phyloP scores from a whole-genome alignment of 2,329 filamentous ascomycete species.

The Fusarium circinatum region DNA sequence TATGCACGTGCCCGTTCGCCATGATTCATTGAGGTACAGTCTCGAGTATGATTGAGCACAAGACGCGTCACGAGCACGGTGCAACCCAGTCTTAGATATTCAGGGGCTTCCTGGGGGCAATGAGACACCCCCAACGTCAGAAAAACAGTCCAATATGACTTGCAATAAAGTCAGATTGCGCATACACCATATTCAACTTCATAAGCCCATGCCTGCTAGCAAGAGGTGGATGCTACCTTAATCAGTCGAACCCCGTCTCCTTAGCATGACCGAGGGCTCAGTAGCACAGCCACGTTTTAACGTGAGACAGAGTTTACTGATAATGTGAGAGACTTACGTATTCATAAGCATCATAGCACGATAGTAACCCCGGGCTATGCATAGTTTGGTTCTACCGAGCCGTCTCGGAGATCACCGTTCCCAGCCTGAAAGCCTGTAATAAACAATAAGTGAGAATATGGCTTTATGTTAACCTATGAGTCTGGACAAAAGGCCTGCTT shows the following conservation, averaged over 20 bases:
- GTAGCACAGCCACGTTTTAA: neutral
- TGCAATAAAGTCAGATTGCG: neutral
- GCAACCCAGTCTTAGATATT: neutral
- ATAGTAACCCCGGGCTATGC: neutral
- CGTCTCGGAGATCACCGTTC: neutral
- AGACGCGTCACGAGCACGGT: neutral
- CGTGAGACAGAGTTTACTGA: neutral
- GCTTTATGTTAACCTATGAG: neutral
- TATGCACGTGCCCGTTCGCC: neutral
- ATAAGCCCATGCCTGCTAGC: neutral
- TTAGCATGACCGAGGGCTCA: neutral
- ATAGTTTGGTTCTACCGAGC: neutral
- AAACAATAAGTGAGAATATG: neutral
- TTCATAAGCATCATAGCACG: neutral
- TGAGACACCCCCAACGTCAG: neutral
- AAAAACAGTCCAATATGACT: neutral
- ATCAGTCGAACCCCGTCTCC: neutral
- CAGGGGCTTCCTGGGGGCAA: neutral
- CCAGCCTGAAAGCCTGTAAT: neutral
- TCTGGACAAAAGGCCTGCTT: neutral
- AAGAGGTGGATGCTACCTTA: neutral
- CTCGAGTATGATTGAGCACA: neutral
- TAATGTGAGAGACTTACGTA: neutral
- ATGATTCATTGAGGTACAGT: neutral
- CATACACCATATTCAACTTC: neutral